phyloP scores from a whole-genome alignment of 2,329 filamentous ascomycete genomes.

The Ilyonectria sp. region DNA sequence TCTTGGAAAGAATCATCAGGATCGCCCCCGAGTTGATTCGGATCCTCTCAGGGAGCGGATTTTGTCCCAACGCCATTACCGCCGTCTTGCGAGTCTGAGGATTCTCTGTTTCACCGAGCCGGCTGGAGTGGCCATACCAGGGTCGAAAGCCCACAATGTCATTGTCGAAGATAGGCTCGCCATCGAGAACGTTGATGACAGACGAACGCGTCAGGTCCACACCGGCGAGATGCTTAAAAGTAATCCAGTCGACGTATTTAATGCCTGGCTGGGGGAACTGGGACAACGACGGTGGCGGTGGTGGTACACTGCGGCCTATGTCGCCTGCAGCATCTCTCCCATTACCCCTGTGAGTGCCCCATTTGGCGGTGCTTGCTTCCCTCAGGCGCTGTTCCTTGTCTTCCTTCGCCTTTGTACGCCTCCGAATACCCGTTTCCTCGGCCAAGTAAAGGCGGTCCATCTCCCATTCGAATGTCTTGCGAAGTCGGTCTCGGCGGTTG shows the following conservation, averaged over 20 bases:
- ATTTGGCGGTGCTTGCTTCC: not conserved
- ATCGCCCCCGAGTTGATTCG: not conserved
- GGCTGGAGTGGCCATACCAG: not conserved
- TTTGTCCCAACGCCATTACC: not conserved
- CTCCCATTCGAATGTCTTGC: constrained; percentile 33
- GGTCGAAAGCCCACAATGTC: not conserved
- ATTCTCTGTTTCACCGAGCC: not conserved
- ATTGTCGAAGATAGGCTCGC: not conserved
- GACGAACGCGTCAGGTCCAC: not conserved
- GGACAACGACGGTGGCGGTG: not conserved
- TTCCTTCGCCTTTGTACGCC: not conserved
- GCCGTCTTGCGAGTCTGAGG: not conserved
- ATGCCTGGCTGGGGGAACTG: not conserved
- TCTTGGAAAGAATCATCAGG: not conserved
- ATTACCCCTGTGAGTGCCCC: not conserved
- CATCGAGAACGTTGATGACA: not conserved
- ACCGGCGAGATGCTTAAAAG: not conserved
- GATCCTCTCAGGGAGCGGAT: not conserved
- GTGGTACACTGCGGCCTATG: no score
- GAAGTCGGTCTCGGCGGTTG: constrained; percentile 17
- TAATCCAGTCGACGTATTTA: not conserved
- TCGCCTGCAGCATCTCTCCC: not conserved
- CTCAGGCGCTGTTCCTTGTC: not conserved
- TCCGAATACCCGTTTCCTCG: not conserved
- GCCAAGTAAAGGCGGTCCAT: constrained; percentile 30